Conservation (phyloP, 192 early-diverging fungal species). For the Piromyces sp. region DNA sequence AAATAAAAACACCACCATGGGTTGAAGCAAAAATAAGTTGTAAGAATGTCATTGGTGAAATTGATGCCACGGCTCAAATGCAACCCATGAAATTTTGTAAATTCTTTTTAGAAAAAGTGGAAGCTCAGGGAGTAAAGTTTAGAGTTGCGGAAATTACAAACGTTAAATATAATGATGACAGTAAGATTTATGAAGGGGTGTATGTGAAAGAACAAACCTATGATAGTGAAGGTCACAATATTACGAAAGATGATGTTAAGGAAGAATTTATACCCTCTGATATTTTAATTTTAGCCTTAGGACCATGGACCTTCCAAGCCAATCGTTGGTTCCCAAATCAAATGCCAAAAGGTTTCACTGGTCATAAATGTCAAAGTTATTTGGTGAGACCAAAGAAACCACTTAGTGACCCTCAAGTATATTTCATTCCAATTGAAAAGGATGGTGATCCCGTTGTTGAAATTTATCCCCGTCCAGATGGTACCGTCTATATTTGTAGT, state of each 20-base stretch:
- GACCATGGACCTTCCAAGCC: conserved; percentile 17
- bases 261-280: conserved; percentile 9
- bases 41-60: not conserved
- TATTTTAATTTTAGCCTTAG: conserved; percentile 18
- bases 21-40: not conserved
- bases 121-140: not conserved
- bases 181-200: not conserved
- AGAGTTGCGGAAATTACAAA: not conserved
- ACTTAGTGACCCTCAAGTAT: not conserved
- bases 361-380: not conserved
- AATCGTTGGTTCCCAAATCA: conserved; percentile 5
- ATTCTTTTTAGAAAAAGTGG: not conserved
- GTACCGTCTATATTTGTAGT: conserved; percentile 24
- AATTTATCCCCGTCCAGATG: conserved; percentile 25
- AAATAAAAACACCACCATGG: not conserved
- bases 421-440: not conserved
- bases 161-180: not conserved
- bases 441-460: conserved; percentile 6
- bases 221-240: not conserved
- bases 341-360: not conserved
- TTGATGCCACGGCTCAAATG: not conserved
- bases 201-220: not conserved
- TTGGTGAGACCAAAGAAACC: not conserved
- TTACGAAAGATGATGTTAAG: not conserved
- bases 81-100: not conserved